Base-by-base conservation (phyloP, 2,329 filamentous ascomycete species). In the Botryotinia narcissicola region DNA sequence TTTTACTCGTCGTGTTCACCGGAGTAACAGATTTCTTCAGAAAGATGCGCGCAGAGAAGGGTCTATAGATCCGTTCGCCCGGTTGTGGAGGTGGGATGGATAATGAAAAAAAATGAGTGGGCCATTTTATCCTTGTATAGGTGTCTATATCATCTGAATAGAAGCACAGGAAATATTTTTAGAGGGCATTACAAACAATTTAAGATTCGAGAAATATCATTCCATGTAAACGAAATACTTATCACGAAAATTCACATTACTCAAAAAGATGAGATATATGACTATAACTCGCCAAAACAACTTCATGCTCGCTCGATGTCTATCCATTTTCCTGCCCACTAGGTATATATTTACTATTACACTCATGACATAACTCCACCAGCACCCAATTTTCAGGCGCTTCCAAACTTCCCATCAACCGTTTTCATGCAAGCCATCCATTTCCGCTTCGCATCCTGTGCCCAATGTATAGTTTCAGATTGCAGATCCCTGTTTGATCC, bases 1-100 rank as follows among this genome's bases (percentile, higher is more conserved):
- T 97, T 79, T 85, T 97, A 74, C 87, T 97, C 60, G 93, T 95
- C 72, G 93, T 96, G 68, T 96, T 92, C 85, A 95, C 92, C n/a
- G 90, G 91, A 72, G 91, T 95, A 73, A 94, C 94, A 90, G 95
- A 98, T 82, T 97, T 97, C 83, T 97, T 98, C 91, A 89, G 93
- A 79, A 90, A 89, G 79, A 88, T 85, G 80, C 78, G 77, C 73
- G 79, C 71, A 42, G 78, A 79, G 60, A 72, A 75, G 73, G 69
- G 60, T 46, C 35, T 72, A 25, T 69, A 59, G 14, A 32, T 44
- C 42, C 35, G 6, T 40, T 32, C 16, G 42, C 18, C 42, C 25
- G 6, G 29, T 25, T 42, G 16, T 25, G 54, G n/a, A 59, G 29
- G 48, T 25, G 37, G n/a, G 48, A 57, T 44, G 12, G 7, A 46